Evolutionary conservation across 108 stramenopile genomes (phyloP).

Genomic region (Bacterosira constricta): DNA sequence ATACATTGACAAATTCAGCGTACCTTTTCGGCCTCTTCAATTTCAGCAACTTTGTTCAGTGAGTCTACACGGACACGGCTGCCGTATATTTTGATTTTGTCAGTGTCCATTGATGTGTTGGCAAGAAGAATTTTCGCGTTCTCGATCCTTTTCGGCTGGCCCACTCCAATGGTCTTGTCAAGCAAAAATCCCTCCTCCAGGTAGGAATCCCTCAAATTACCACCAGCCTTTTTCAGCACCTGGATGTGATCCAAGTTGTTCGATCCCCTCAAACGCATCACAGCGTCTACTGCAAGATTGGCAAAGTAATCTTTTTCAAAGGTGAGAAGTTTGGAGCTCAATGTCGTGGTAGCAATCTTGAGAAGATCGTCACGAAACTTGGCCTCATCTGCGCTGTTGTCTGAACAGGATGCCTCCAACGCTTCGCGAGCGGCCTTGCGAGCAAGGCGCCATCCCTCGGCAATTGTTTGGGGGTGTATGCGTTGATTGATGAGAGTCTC

Average conservation of each 20-base stretch:
- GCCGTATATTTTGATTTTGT: conserved; percentile 99
- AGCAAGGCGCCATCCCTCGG: conserved; percentile 97
- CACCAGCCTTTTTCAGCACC: conserved; percentile 96
- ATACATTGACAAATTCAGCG: neutral
- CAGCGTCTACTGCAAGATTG: conserved; percentile 95
- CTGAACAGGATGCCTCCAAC: conserved; percentile 63
- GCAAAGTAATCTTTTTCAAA: conserved; percentile 98
- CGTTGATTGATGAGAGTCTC: conserved; percentile 93
- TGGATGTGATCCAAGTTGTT: conserved; percentile 98
- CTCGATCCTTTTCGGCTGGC: conserved; percentile 94
- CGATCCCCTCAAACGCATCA: conserved; percentile 90
- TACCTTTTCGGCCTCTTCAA: conserved; percentile 98
- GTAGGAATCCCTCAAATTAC: conserved; percentile 92
- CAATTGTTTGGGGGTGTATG: conserved; percentile 99
- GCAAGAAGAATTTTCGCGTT: conserved; percentile 98
- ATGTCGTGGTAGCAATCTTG: conserved; percentile 95
- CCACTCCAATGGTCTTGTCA: conserved; percentile 96
- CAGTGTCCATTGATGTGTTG: conserved; percentile 99
- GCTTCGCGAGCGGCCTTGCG: conserved; percentile 83
- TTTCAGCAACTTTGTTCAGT: conserved; percentile 97
- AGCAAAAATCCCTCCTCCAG: conserved; percentile 98
- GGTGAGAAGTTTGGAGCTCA: conserved; percentile 95
- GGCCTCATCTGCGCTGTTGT: conserved; percentile 61
- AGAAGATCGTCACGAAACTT: conserved; percentile 89
- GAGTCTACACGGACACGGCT: conserved; percentile 95